These are phyloP conservation scores for Lichtheimia hyalospora DNA, from an alignment of 371 early-diverging fungal species.

Conservation along the genomic window DNA sequence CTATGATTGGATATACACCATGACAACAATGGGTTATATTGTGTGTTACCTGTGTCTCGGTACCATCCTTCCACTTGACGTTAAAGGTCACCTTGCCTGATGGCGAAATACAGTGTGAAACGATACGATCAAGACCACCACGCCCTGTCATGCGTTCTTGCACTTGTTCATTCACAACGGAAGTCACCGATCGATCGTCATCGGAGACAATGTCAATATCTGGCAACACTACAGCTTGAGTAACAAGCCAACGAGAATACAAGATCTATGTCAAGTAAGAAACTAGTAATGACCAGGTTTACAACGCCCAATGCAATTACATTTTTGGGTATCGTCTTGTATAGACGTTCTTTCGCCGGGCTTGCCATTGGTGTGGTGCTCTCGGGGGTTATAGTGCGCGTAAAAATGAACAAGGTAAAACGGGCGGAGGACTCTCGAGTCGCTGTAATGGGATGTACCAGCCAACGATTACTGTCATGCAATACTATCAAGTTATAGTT, in stretches of 20 bases:
- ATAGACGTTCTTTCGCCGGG: not conserved
- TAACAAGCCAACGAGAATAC: not conserved
- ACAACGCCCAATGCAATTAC: not conserved
- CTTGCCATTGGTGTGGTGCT: no score
- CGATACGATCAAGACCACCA: not conserved
- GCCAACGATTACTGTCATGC: no score
- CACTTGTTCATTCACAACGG: not conserved
- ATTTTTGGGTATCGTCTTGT: not conserved
- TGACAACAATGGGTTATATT: not conserved
- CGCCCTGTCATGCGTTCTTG: not conserved
- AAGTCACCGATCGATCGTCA: not conserved
- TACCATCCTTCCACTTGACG: slow-evolving; percentile 8
- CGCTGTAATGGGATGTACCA: no score
- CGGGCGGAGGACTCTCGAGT: no score
- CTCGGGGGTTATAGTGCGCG: no score
- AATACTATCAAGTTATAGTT: no score
- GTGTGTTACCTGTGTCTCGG: slow-evolving; percentile 7
- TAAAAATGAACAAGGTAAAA: no score
- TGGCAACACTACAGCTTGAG: not conserved
- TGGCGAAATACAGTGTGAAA: not conserved
- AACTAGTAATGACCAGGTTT: not conserved
- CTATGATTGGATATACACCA: not conserved
- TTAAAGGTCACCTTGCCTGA: slow-evolving; percentile 10
- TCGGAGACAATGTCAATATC: not conserved
- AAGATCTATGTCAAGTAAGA: not conserved